A percentile compares a stretch with the other conserved stretches of the same genome.
Conservation (phyloP, 345 rosid genomes). For the Iberis pinnata region DNA sequence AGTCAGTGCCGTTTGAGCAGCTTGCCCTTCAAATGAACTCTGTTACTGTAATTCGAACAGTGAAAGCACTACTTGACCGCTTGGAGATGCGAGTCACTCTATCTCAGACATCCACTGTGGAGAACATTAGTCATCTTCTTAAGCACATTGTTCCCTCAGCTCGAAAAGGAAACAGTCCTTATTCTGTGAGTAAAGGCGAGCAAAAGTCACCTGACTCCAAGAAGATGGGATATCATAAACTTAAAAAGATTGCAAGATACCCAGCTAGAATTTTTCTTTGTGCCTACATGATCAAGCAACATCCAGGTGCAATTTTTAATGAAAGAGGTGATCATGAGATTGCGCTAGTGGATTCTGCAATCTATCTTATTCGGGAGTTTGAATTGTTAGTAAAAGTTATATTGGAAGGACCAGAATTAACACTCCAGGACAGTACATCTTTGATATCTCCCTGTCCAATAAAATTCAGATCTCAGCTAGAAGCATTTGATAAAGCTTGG, state of each 20-base stretch:
- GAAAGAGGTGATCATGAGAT: slow-evolving; percentile 78
- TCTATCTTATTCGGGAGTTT: slow-evolving; percentile 55
- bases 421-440: slow-evolving; percentile 45
- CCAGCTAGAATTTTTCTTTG: slow-evolving; percentile 78
- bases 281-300: slow-evolving; percentile 91
- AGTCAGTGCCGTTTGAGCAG: slow-evolving; percentile 73
- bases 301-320: slow-evolving; percentile 87
- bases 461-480: slow-evolving; percentile 69
- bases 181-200: slow-evolving; percentile 44
- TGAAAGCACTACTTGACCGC: slow-evolving; percentile 66
- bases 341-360: slow-evolving; percentile 65
- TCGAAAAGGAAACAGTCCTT: slow-evolving; percentile 46
- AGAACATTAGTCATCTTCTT: slow-evolving; percentile 78
- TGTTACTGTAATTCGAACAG: slow-evolving; percentile 47
- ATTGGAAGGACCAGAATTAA: slow-evolving; percentile 56
- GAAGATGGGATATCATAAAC: slow-evolving; percentile 35
- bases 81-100: slow-evolving; percentile 59
- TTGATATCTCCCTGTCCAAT: slow-evolving; percentile 32
- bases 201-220: slow-evolving; percentile 36
- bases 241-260: slow-evolving; percentile 49
- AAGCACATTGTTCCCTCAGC: slow-evolving; percentile 60
- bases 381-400: slow-evolving; percentile 63
- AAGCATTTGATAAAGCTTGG: slow-evolving; percentile 82
- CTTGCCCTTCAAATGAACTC: slow-evolving; percentile 74
- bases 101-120: slow-evolving; percentile 32